Conservation (phyloP, 1,139 yeast species). For the Casaregolazyma suthepensis region DNA sequence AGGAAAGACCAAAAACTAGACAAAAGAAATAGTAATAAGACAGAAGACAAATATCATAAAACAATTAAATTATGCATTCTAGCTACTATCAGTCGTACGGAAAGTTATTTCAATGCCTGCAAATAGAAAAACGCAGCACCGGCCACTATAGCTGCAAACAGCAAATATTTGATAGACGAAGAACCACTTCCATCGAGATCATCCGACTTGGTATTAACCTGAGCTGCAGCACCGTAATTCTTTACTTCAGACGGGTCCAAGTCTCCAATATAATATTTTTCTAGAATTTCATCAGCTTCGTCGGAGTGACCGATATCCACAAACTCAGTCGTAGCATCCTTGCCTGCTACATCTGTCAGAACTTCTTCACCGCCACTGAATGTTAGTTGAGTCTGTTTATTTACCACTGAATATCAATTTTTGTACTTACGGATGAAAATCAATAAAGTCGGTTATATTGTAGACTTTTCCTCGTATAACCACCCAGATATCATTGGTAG, state of each 20-base stretch:
- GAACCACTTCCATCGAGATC: constrained; percentile 15
- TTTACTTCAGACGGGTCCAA: constrained; percentile 36
- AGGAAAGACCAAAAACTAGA: not conserved
- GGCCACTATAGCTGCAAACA: constrained; percentile 48
- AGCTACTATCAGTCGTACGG: not conserved
- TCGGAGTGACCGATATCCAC: constrained; percentile 98
- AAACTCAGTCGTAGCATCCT: constrained; percentile 90
- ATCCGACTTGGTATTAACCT: constrained; percentile 13
- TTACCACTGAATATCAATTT: not conserved
- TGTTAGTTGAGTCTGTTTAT: not conserved
- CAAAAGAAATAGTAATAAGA: too few relatives aligned
- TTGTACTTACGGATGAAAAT: constrained; percentile 69
- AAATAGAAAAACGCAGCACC: constrained; percentile 50
- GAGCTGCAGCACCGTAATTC: constrained; percentile 8
- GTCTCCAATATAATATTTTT: constrained; percentile 63
- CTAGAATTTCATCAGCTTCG: constrained; percentile 78
- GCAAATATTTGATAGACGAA: constrained; percentile 39
- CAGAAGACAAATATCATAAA: not conserved
- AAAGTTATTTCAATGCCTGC: constrained; percentile 23
- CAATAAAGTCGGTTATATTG: constrained; percentile 75
- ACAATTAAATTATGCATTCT: not conserved
- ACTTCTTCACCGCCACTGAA: constrained; percentile 92
- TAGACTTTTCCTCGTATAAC: constrained; percentile 87
- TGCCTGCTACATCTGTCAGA: constrained; percentile 81
- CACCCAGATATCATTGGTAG: constrained; percentile 80